Percentiles rank a stretch among this genome's conserved stretches.
Conservation (phyloP, 2,329 filamentous ascomycete species). For the Monosporascus cannonballus region DNA sequence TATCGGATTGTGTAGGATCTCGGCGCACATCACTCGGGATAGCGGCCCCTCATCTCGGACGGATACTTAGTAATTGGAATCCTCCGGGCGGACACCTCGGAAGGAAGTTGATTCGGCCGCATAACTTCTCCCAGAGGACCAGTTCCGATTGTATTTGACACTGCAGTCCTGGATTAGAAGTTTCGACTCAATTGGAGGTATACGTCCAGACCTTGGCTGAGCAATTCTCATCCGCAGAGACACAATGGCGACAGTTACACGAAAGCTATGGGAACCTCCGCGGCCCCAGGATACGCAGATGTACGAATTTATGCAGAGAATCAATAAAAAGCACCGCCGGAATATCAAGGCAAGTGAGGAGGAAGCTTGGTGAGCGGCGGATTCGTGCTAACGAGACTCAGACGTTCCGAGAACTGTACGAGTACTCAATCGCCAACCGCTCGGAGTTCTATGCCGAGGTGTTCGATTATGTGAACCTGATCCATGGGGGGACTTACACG, state of each 20-base stretch:
- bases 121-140: too few species aligned
- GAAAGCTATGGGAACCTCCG: constrained; percentile 65
- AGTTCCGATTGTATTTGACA: too few species aligned
- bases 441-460: constrained; percentile 59
- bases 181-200: too few species aligned
- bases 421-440: constrained; percentile 59
- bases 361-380: neutral
- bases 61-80: too few species aligned
- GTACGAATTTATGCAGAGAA: constrained; percentile 59
- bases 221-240: neutral
- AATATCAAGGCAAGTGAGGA: constrained; percentile 46
- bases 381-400: constrained; percentile 25
- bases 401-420: constrained; percentile 64
- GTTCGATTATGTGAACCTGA: constrained; percentile 53
- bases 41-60: too few species aligned
- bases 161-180: too few species aligned
- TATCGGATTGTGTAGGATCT: too few species aligned
- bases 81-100: too few species aligned
- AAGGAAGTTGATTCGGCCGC: too few species aligned
- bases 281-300: constrained; percentile 56
- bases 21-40: too few species aligned
- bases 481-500: constrained; percentile 55
- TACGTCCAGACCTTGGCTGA: neutral
- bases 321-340: constrained; percentile 53
- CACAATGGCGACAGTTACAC: constrained; percentile 31